These are phyloP conservation scores for Bondarzewia mesenterica DNA, from an alignment of 1,284 basidiomycete genomes.

Conservation along the genomic window DNA sequence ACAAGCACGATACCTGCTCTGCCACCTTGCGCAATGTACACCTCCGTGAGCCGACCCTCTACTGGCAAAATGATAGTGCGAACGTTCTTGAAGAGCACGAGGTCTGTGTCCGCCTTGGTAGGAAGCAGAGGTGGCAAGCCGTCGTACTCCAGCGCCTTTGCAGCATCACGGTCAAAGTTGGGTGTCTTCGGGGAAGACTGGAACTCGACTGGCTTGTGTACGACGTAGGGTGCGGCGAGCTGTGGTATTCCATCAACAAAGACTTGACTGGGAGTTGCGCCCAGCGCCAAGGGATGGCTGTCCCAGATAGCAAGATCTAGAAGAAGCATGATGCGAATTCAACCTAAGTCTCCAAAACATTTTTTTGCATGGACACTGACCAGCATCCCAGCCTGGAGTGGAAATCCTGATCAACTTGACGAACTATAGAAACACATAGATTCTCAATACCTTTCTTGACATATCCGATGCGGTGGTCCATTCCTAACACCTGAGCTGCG, in stretches of 20 bases:
- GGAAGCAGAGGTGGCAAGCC: slow-evolving; percentile 56
- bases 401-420: too few species aligned
- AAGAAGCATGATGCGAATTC: neutral
- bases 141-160: slow-evolving; percentile 44
- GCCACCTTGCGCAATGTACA: slow-evolving; percentile 11
- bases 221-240: slow-evolving; percentile 31
- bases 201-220: slow-evolving; percentile 37
- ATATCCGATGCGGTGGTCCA: slow-evolving; percentile 78
- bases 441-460: slow-evolving; percentile 33
- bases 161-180: slow-evolving; percentile 53
- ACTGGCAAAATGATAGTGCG: slow-evolving; percentile 30
- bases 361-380: slow-evolving; percentile 15
- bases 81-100: slow-evolving; percentile 54
- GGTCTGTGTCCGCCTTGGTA: slow-evolving; percentile 22
- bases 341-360: neutral
- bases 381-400: slow-evolving; percentile 32
- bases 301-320: slow-evolving; percentile 86
- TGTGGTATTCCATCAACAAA: slow-evolving; percentile 66
- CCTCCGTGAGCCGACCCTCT: slow-evolving; percentile 12
- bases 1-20: slow-evolving; percentile 26
- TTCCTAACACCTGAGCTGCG: slow-evolving; percentile 70
- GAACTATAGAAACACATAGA: too few species aligned
- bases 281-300: slow-evolving; percentile 72
- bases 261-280: slow-evolving; percentile 63
- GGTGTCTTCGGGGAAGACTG: slow-evolving; percentile 51